phyloP scores from a whole-genome alignment of 2,329 filamentous ascomycete genomes.

The Nannizziopsis arthrosporioides region DNA sequence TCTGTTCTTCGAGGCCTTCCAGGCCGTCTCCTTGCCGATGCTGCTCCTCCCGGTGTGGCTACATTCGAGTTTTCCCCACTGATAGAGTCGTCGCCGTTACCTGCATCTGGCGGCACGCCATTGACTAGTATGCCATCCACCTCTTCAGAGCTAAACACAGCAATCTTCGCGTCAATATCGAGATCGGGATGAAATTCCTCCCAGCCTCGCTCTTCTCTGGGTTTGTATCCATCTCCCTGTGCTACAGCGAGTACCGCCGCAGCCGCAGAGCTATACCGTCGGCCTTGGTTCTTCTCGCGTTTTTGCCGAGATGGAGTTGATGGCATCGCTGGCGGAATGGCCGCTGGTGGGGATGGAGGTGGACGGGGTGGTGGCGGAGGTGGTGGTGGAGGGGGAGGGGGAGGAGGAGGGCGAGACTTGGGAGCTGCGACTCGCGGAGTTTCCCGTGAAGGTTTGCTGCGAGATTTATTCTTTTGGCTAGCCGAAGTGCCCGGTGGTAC shows the following conservation, averaged over 20 bases:
- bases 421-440: constrained; percentile 6
- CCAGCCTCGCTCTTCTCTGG: constrained; percentile 90
- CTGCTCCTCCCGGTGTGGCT: constrained; percentile 21
- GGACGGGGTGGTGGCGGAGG: constrained; percentile 19
- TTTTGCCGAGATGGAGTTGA: constrained; percentile 31
- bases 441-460: constrained; percentile 42
- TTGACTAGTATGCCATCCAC: constrained; percentile 60
- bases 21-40: constrained; percentile 43
- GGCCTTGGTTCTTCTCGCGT: constrained; percentile 34
- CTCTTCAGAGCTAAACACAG: constrained; percentile 69
- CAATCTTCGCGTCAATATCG: constrained; percentile 71
- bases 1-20: constrained; percentile 53
- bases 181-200: constrained; percentile 95
- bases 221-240: constrained; percentile 93
- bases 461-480: constrained; percentile 39
- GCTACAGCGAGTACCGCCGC: constrained; percentile 80
- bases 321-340: constrained; percentile 18
- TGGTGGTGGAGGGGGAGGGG: constrained; percentile 27
- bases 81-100: constrained; percentile 25
- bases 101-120: constrained; percentile 8
- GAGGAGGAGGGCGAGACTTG: constrained; percentile 31
- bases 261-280: constrained; percentile 66
- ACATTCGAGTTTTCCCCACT: constrained; percentile 34
- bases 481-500: constrained; percentile 21
- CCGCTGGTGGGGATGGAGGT: constrained; percentile 31